Base-by-base conservation (phyloP, 108 stramenopile genomes). In the Pseudonitzschia multiseries region DNA sequence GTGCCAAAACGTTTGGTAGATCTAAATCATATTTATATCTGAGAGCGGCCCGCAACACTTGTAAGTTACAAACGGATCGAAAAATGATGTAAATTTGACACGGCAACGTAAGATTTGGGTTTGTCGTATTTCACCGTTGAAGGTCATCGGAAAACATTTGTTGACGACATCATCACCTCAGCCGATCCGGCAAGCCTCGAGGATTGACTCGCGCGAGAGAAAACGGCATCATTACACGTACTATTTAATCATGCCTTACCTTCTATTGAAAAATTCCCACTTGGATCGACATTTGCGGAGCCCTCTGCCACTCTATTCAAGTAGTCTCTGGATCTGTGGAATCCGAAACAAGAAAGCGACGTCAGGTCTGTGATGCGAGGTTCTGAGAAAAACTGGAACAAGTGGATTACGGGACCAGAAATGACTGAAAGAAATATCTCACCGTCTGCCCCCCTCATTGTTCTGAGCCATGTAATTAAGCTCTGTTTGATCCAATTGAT, bases 401-500 rank as follows among this genome's bases (percentile, higher is more conserved):
- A 36, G 36, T 36, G 36, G 36, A 36, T 36, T 36, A 36, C 36
- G 4, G 3, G 9, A 8, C 3, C 50, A 51, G 20, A 51, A 51
- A 51, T n/a, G n/a, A 9, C 20, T 51, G 50, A 31, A 36, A 63
- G 12, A 62, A 21, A 9, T 9, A 48, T 40, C 71, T 59, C 26
- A 79, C 76, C 51, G 56, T 21, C 41, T 67, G 12, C 87, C 89
- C 1, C 87, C 89, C 64, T 92, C 86, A 63, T 90, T 84, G 69
- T 87, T 87, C 73, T 84, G 80, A 29, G 86, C 68, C 93, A 95
- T 93, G 83, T 80, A 84, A 21, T 84, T 67, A 13, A 90, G 80
- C 70, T 97, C 96, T 82, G 93, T 81, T 65, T 81, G 78, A 70
- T 97, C 96, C 13, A 96, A 81, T 71, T 95, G 81, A 51, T 60